Evolutionary conservation across 257 asterid species (phyloP).

Genomic region (Parsonsia alboflavescens): DNA sequence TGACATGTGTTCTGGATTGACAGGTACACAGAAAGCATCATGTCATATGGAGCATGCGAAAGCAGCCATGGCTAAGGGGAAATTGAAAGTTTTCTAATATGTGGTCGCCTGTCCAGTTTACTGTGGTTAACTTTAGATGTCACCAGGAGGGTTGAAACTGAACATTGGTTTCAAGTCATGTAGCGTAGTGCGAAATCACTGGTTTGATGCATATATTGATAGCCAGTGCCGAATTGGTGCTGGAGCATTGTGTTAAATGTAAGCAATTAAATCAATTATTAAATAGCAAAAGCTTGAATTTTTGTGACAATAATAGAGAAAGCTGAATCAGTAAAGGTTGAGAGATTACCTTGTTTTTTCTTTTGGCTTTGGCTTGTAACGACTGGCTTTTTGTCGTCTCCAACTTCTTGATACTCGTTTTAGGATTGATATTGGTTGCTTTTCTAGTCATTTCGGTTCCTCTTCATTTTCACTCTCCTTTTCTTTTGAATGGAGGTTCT

Average conservation of each 20-base stretch:
- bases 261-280: slow-evolving; percentile 5
- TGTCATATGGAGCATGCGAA: slow-evolving; percentile 40
- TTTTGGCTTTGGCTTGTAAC: neutral
- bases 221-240: slow-evolving; percentile 1
- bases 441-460: neutral
- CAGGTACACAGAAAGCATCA: slow-evolving; percentile 32
- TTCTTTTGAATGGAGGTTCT: neutral
- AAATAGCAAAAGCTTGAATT: slow-evolving; percentile 2
- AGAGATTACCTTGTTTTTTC: neutral
- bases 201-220: slow-evolving; percentile 14
- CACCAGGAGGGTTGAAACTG: slow-evolving; percentile 1
- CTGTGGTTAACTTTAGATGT: slow-evolving; percentile 4
- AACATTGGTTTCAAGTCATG: neutral
- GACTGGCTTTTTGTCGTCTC: neutral
- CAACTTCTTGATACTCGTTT: neutral
- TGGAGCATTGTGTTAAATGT: slow-evolving; percentile 4
- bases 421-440: neutral
- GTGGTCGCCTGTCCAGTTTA: neutral
- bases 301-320: slow-evolving; percentile 2
- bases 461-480: neutral
- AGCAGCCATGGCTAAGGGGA: slow-evolving; percentile 34
- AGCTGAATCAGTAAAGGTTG: slow-evolving; percentile 1
- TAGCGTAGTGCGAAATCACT: slow-evolving; percentile 2
- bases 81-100: slow-evolving; percentile 38
- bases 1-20: slow-evolving; percentile 31